phyloP scores from a whole-genome alignment of 208 protist genomes.

The Strigomonas culicis region DNA sequence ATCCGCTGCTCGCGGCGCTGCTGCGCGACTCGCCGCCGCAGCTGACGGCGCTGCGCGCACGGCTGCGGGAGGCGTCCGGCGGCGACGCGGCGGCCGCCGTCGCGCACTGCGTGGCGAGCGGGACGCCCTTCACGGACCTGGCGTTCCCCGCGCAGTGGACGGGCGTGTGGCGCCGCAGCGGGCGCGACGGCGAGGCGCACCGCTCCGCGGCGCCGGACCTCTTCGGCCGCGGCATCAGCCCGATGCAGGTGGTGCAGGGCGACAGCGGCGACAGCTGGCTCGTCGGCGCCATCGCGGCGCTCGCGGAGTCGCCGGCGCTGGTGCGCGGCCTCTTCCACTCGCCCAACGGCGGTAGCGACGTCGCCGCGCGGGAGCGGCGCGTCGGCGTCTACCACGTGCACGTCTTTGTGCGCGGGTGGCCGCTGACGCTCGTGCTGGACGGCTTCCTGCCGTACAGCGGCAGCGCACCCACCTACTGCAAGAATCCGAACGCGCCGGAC shows the following conservation, averaged over 20 bases:
- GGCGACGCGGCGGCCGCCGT: slow-evolving; percentile 2
- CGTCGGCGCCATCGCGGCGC: slow-evolving; percentile 48
- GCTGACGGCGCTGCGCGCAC: too few species aligned
- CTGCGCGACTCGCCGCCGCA: too few species aligned
- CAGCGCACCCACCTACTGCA: slow-evolving; percentile 31
- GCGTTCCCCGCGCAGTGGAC: slow-evolving; percentile 24
- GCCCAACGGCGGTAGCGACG: slow-evolving; percentile 2
- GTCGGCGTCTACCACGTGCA: slow-evolving; percentile 62
- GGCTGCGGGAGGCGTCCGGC: too few species aligned
- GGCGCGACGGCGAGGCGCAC: slow-evolving; percentile 22
- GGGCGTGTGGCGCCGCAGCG: slow-evolving; percentile 14
- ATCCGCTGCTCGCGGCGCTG: too few species aligned
- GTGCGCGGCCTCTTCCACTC: slow-evolving; percentile 43
- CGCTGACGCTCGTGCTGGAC: slow-evolving; percentile 67
- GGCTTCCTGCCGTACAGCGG: slow-evolving; percentile 51
- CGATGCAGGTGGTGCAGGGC: slow-evolving; percentile 32
- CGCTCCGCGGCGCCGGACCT: too few species aligned
- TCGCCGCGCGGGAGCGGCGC: slow-evolving; percentile 24
- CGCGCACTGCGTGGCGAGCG: slow-evolving; percentile 7
- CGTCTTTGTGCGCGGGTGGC: slow-evolving; percentile 66
- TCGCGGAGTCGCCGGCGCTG: slow-evolving; percentile 29
- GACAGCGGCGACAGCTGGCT: slow-evolving; percentile 68
- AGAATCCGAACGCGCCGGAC: slow-evolving; percentile 36
- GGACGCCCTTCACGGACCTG: slow-evolving; percentile 29
- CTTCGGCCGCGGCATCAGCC: slow-evolving; percentile 33